Evolutionary conservation across 345 rosid species (phyloP).

Genomic region (Lumnitzera littorea): DNA sequence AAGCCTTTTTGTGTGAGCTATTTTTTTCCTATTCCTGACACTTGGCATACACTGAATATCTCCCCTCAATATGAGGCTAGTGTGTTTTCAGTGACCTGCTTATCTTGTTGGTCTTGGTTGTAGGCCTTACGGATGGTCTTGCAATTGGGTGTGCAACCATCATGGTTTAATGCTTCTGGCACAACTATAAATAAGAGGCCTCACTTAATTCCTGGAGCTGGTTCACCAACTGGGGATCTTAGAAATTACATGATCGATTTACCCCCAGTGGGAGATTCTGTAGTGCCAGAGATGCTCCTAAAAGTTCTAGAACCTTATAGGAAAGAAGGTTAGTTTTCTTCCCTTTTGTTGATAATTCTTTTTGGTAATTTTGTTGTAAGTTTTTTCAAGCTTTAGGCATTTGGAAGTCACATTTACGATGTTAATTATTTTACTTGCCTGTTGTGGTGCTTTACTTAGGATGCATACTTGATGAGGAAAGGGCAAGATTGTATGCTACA

Average conservation of each 20-base stretch:
- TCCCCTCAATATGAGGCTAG: too few species aligned
- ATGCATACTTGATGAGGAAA: slow-evolving; percentile 86
- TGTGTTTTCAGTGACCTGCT: too few species aligned
- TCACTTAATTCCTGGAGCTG: slow-evolving; percentile 62
- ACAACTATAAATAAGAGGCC: slow-evolving; percentile 67
- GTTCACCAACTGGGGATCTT: slow-evolving; percentile 64
- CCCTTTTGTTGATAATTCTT: slow-evolving; percentile 1
- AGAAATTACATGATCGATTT: slow-evolving; percentile 81
- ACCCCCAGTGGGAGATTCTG: slow-evolving; percentile 80
- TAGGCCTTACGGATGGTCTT: slow-evolving; percentile 94
- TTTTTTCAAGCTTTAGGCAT: neutral
- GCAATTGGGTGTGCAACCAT: slow-evolving; percentile 90
- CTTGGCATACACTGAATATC: too few species aligned
- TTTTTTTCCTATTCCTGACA: too few species aligned
- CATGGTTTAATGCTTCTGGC: slow-evolving; percentile 89
- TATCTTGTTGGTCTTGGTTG: neutral
- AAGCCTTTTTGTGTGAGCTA: too few species aligned
- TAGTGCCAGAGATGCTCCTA: slow-evolving; percentile 93
- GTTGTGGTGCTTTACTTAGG: slow-evolving; percentile 34
- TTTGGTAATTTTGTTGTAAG: slow-evolving; percentile 2
- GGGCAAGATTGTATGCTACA: slow-evolving; percentile 74
- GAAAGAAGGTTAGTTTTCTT: slow-evolving; percentile 51
- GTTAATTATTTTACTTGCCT: slow-evolving; percentile 8
- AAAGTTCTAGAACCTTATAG: slow-evolving; percentile 92
- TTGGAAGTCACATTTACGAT: neutral